Conservation (phyloP, 345 rosid genomes). For the Salix viminalis region DNA sequence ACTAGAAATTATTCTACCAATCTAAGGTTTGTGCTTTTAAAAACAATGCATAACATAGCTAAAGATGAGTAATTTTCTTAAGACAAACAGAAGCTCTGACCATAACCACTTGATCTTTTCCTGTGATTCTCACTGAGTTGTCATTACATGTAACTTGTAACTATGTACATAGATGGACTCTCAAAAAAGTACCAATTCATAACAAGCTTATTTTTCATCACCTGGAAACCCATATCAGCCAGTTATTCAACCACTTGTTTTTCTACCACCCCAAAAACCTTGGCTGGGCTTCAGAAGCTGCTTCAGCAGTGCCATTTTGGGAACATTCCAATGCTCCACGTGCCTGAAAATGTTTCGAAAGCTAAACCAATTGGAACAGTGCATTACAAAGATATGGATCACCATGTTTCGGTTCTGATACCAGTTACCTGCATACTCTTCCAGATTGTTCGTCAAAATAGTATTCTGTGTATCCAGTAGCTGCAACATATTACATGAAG, state of each 20-base stretch:
- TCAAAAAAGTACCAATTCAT: no score
- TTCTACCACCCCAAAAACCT: constrained; percentile 33
- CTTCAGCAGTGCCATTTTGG: constrained; percentile 75
- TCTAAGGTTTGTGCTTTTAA: no score
- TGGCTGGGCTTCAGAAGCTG: constrained; percentile 71
- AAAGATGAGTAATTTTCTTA: no score
- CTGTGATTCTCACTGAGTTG: no score
- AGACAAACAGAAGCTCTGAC: no score
- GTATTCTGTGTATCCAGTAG: constrained; percentile 88
- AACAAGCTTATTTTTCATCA: no score
- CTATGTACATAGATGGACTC: no score
- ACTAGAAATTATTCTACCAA: no score
- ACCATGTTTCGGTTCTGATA: not conserved
- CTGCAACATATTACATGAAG: constrained; percentile 35
- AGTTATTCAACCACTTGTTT: not conserved
- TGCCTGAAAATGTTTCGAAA: constrained; percentile 42
- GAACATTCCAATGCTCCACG: constrained; percentile 91
- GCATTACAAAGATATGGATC: not conserved
- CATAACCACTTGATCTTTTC: no score
- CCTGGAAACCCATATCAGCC: no score
- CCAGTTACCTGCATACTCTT: constrained; percentile 65
- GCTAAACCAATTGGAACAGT: not conserved
- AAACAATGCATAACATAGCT: no score
- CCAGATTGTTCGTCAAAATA: constrained; percentile 63
- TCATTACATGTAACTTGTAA: no score